phyloP scores from a whole-genome alignment of 2,329 filamentous ascomycete genomes.

The Trichoderma sp. region DNA sequence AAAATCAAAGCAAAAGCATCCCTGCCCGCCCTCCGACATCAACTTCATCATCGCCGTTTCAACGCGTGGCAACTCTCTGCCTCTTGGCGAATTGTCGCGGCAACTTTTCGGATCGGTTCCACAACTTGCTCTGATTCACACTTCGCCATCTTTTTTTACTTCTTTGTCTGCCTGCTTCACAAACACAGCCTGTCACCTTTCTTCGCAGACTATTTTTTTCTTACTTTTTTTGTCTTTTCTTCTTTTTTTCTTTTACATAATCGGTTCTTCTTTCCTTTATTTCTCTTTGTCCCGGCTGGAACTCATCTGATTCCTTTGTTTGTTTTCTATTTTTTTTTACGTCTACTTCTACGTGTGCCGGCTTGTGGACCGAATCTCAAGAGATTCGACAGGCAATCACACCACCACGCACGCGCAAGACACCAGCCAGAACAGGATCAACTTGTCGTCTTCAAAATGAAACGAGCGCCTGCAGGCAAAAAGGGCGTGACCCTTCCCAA shows the following conservation, averaged over 20 bases:
- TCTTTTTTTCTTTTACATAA: neutral
- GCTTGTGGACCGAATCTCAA: neutral
- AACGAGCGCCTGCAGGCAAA: slow-evolving; percentile 26
- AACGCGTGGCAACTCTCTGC: slow-evolving; percentile 18
- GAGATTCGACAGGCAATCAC: neutral
- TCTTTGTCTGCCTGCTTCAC: neutral
- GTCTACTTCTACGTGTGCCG: neutral
- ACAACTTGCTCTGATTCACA: slow-evolving; percentile 13
- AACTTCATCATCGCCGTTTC: neutral
- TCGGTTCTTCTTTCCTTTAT: neutral
- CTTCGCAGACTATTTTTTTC: neutral
- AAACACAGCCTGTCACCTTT: neutral
- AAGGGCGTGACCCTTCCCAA: slow-evolving; percentile 37
- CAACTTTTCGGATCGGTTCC: slow-evolving; percentile 14
- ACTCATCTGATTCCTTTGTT: neutral
- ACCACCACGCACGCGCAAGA: neutral
- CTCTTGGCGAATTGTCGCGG: slow-evolving; percentile 1
- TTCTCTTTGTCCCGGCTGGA: neutral
- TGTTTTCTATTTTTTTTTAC: neutral
- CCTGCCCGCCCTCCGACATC: neutral
- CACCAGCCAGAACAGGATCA: neutral
- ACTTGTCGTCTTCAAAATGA: neutral
- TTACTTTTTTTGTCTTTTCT: neutral
- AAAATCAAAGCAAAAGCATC: neutral
- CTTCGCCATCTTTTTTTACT: neutral